A percentile compares a stretch with the other conserved stretches of the same genome.
These are phyloP conservation scores for Pseudogymnoascus sp. DNA, from an alignment of 2,329 filamentous ascomycete species.

Conservation along the genomic window DNA sequence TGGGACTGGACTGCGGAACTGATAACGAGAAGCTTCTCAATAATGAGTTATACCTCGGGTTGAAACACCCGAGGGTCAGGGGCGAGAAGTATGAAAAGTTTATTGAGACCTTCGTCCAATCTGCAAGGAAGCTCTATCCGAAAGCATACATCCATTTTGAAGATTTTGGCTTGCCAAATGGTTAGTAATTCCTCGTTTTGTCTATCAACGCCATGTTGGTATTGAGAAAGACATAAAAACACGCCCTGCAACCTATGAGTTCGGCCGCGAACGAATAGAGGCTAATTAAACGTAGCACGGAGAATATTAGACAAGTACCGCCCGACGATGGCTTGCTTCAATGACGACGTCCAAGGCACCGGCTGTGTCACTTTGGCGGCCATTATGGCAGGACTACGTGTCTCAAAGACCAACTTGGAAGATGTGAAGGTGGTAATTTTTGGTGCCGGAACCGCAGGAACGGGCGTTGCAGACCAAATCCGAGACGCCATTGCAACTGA, in stretches of 20 bases:
- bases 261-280: neutral
- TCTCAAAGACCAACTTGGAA: conserved; percentile 54
- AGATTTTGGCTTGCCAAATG: conserved; percentile 73
- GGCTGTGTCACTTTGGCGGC: conserved; percentile 80
- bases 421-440: conserved; percentile 69
- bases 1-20: conserved; percentile 79
- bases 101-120: conserved; percentile 63
- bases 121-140: conserved; percentile 62
- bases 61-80: conserved; percentile 55
- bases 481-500: conserved; percentile 68
- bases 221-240: neutral
- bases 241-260: neutral
- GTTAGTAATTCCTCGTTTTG: conserved; percentile 27
- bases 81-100: conserved; percentile 70
- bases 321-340: conserved; percentile 71
- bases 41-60: conserved; percentile 72
- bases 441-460: conserved; percentile 72
- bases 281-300: conserved; percentile 33
- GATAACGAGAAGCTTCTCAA: conserved; percentile 67
- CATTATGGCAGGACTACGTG: conserved; percentile 65
- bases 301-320: conserved; percentile 70
- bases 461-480: conserved; percentile 79
- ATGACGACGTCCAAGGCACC: conserved; percentile 84
- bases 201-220: neutral
- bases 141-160: conserved; percentile 83